Evolutionary conservation across 768 basidiomycete species (phyloP), one percentile per base, ranked within the genome.

Genomic region (Boletus coccyginus): DNA sequence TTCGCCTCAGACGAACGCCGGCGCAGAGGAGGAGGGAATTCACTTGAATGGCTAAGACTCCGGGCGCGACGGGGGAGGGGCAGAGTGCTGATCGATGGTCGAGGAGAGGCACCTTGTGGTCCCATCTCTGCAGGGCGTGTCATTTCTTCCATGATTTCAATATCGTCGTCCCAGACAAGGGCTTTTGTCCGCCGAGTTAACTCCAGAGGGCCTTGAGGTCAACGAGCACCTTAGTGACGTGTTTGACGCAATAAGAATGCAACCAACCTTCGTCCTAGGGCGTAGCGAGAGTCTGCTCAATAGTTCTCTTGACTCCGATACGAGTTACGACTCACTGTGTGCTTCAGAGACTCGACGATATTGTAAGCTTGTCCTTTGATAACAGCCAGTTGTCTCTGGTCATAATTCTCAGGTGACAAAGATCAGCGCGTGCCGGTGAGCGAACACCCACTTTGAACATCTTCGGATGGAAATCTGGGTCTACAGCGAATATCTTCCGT

Each of bases 351-450:
- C 68, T 94, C 88, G 3, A 94, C 80, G 38, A 95, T 88, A 63
- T 94, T 94, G 83, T 87, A 92, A 41, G 90, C 93, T 68, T 95
- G 93, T 13, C 92, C 93, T 74, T 95, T 95, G 56, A 96, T 87
- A 6, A 96, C 92, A n/a, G 92, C 87, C 53, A 95, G 73, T 79
- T 96, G 94, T 57, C 88, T 79, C 88, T 90, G 65, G 29, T 47
- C 33, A 29, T n/a, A 31, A 32, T 39, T 50, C 35, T 63, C 9
- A 47, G 48, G 29, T 44, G 46, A 53, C 50, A 38, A 56, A 36
- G 27, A 48, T 57, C 19, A 55, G 29, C 10, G 7, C 31, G 32
- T 46, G 49, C 57, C 38, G 17, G 46, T 40, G 50, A 10, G n/a
- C 32, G 57, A 31, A 44, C 13, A 70, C 81, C 70, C 64, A 88